Evolutionary conservation across 352 stramenopile species (phyloP).

Genomic region (Phytopythium helicoides): DNA sequence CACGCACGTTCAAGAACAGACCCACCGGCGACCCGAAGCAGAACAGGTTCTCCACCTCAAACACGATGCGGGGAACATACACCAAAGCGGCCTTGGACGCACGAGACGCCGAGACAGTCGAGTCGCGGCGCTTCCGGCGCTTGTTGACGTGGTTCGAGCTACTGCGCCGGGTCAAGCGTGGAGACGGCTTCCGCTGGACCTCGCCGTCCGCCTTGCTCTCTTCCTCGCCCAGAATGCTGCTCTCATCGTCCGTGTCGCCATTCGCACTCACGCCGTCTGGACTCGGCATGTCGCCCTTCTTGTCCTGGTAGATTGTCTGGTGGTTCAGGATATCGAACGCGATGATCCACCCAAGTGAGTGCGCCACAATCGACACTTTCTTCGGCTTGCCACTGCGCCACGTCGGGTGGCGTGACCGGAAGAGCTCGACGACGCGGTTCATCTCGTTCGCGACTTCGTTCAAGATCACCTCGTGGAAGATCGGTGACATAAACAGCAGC

Average conservation of each 20-base stretch:
- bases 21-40: constrained; percentile 90
- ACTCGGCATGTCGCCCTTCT: constrained; percentile 23
- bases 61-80: constrained; percentile 62
- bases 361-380: constrained; percentile 86
- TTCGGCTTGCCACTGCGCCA: constrained; percentile 46
- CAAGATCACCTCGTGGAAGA: constrained; percentile 91
- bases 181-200: constrained; percentile 5
- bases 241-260: constrained; percentile 31
- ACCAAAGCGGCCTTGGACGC: constrained; percentile 8
- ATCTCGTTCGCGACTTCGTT: constrained; percentile 91
- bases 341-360: constrained; percentile 91
- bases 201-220: constrained; percentile 22
- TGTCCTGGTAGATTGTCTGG: constrained; percentile 35
- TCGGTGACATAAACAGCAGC: constrained; percentile 91
- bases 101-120: constrained; percentile 4
- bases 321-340: constrained; percentile 90
- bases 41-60: constrained; percentile 86
- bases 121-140: constrained; percentile 13
- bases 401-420: constrained; percentile 56
- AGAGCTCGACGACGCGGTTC: constrained; percentile 86
- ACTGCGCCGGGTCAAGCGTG: constrained; percentile 8
- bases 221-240: constrained; percentile 27
- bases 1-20: constrained; percentile 91
- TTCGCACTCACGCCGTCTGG: constrained; percentile 18
- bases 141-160: constrained; percentile 19